A percentile compares a stretch with the other conserved stretches of the same genome.
Conservation (phyloP, 805 yeast genomes). For the Saccharomycopsis sp. region DNA sequence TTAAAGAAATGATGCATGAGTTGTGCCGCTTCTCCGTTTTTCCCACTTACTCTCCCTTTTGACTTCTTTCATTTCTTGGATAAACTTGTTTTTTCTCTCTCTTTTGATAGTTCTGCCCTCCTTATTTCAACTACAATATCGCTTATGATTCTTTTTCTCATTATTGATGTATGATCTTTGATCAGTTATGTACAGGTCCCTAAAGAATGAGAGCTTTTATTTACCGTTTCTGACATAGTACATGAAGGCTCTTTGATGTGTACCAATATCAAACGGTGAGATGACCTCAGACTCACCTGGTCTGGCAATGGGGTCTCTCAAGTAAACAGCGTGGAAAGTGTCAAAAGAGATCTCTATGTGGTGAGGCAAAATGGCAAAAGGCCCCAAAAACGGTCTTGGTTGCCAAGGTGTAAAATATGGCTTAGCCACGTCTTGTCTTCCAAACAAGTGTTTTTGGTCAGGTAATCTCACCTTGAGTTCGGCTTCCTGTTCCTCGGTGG, state of each 20-base stretch:
- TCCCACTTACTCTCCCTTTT: too few relatives aligned
- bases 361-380: conserved; percentile 84
- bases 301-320: conserved; percentile 94
- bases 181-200: too few relatives aligned
- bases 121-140: too few relatives aligned
- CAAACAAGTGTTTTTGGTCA: conserved; percentile 72
- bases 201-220: too few relatives aligned
- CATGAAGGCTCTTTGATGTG: conserved; percentile 92
- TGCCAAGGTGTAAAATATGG: conserved; percentile 95
- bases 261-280: conserved; percentile 72
- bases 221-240: conserved; percentile 74
- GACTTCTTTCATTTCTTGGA: too few relatives aligned
- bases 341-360: conserved; percentile 85
- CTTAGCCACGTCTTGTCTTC: conserved; percentile 67
- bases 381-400: conserved; percentile 87
- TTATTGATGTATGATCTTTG: too few relatives aligned
- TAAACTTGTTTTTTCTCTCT: too few relatives aligned
- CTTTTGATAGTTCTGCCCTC: not conserved
- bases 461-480: conserved; percentile 49
- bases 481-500: conserved; percentile 26
- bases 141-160: too few relatives aligned
- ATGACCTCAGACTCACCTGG: conserved; percentile 96
- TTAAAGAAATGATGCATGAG: too few relatives aligned
- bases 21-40: too few relatives aligned
- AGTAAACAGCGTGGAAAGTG: conserved; percentile 93